Base-by-base conservation (phyloP, 1,284 basidiomycete species). In the Athelia psychrophila region DNA sequence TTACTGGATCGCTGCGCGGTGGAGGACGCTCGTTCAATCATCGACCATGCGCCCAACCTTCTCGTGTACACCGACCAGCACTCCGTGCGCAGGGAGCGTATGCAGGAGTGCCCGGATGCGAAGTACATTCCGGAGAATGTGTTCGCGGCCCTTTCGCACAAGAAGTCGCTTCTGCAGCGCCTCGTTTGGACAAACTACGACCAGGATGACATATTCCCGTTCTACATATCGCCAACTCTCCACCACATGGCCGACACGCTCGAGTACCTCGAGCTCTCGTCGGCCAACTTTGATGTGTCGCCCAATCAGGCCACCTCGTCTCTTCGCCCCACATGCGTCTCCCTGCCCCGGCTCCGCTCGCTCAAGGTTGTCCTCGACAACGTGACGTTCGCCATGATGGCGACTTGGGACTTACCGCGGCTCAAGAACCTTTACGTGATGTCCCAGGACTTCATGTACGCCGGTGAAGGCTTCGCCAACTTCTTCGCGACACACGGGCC, bases 101-200 rank as follows among this genome's bases (percentile, higher is more conserved):
- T 73, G 56, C 71, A 76, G 16, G 71, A 75, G 44, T 67, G 66
- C 32, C 69, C 67, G 18, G 75, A 80, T 40, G 73, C 75, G 2
- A 66, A 74, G 15, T 75, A 73, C 56, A 75, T 76, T 18, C 74
- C 81, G 2, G 70, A 80, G 58, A 70, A 78, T 52, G 73, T 88
- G 51, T 75, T 87, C 27, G 75, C 72, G 16, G 75, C 81, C 13
- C 76, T 87, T 45, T 76, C 80, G 15, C 78, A 76, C 42, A 80
- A 80, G 3, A 71, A 74, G 50, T 78, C 72, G 50, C 68, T 68
- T 19, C 67, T 89, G 30, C 75, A 79, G 15, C 71, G 80, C 30
- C 69, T 88, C 19, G 81, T 79, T 22, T 86, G 84, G 77, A 88
- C 84, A 38, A 85, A 80, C 60, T 88, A 88, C 58, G 84, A 83